Base-by-base conservation (phyloP, 345 rosid species). In the Moricandia arvensis region DNA sequence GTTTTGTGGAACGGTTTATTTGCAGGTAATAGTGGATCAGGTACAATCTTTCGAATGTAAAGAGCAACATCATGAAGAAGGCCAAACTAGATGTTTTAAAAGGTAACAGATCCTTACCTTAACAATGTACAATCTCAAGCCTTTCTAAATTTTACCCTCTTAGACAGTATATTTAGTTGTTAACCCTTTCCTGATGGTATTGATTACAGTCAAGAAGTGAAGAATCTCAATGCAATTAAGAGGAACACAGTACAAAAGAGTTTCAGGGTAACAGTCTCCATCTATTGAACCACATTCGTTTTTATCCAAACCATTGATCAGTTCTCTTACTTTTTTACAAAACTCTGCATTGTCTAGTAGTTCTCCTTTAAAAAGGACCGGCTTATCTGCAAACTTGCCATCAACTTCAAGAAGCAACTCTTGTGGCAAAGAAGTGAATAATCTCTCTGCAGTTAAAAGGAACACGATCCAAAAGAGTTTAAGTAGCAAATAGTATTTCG, bases 61-160 rank as follows among this genome's bases (percentile, higher is more conserved):
- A 88, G 86, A 85, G 96, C 87, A 92, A 86, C 79, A 80, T 92
- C 76, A 88, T 92, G 97, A 95, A 90, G 89, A 95, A 92, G 80
- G 87, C 96, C 11, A 95, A 87, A 82, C 16, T 89, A 58, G 99
- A 95, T 29, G 30, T 88, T 66, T 88, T 85, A 30, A 87, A 88
- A 87, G 99, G 97, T 90, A 82, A 51, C 12, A 3, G 11, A 53
- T 33, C 59, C 11, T 59, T 66, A 60, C 47, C 72, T 33, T 12
- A 27, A 7, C 53, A 34, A 15, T 59, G 11, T 47, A 49, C 55
- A 71, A 57, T 71, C 27, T 43, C 60, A 58, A 71, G 61, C 15
- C 41, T 57, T 33, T 8, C 13, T 29, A 8, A 18, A 17, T 9
- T 18, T 59, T 13, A 59, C 18, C 35, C 16, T 58, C 16, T 12